phyloP scores from a whole-genome alignment of 768 basidiomycete species.

The Collybia sordida region DNA sequence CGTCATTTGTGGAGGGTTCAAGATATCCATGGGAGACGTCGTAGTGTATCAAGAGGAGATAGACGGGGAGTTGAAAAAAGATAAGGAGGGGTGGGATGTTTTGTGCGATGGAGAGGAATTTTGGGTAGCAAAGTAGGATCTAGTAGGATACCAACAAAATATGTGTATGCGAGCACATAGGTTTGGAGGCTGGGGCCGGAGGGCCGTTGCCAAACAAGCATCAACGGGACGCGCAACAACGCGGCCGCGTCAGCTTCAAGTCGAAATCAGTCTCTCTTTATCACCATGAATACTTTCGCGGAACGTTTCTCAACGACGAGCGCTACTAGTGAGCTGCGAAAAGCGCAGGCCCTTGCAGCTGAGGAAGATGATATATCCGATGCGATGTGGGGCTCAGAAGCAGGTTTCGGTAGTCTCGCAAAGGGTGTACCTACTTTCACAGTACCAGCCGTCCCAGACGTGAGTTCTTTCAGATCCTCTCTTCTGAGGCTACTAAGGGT shows the following conservation, averaged over 20 bases:
- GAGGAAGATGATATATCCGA: slow-evolving; percentile 69
- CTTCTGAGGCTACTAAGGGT: neutral
- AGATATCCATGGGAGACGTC: slow-evolving; percentile 56
- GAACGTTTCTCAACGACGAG: slow-evolving; percentile 64
- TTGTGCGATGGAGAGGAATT: slow-evolving; percentile 36
- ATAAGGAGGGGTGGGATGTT: slow-evolving; percentile 32
- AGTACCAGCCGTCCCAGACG: slow-evolving; percentile 74
- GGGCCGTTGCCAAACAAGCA: slow-evolving; percentile 28
- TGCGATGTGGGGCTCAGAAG: slow-evolving; percentile 79
- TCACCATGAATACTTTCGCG: slow-evolving; percentile 71
- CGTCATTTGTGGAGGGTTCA: slow-evolving; percentile 72
- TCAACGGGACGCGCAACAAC: slow-evolving; percentile 36
- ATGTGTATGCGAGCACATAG: no score
- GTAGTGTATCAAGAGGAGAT: slow-evolving; percentile 43
- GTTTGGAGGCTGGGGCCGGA: no score
- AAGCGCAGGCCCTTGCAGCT: slow-evolving; percentile 44
- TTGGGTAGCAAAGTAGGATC: slow-evolving; percentile 22
- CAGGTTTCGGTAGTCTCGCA: slow-evolving; percentile 75
- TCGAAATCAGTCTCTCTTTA: slow-evolving; percentile 13
- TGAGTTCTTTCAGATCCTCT: slow-evolving; percentile 35
- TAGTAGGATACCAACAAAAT: no score
- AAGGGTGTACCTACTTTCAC: slow-evolving; percentile 73
- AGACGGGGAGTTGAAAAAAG: slow-evolving; percentile 24
- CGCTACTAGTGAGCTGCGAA: slow-evolving; percentile 46
- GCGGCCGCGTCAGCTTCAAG: slow-evolving; percentile 44